Evolutionary conservation across 129 eudicot species (phyloP), one percentile per base, ranked within the genome.

Genomic region (Tagetes erecta): DNA sequence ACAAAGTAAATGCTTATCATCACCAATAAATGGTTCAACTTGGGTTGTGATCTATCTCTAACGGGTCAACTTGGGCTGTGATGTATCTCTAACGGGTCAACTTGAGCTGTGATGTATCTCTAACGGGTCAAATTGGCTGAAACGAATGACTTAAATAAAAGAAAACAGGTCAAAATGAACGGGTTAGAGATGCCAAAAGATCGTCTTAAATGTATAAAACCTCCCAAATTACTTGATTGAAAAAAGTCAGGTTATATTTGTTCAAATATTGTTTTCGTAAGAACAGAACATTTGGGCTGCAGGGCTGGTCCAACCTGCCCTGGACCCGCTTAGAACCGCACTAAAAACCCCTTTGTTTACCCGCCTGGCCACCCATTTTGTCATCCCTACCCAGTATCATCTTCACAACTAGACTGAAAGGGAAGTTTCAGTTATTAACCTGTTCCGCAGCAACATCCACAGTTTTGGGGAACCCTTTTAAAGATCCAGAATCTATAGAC

Each of bases 401-500:
- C 39, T 39, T 44, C 52, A 66, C 2, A 14, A 33, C 10, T 20
- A 57, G 27, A 38, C 47, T 8, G n/a, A 65, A 71, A 60, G 30
- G 55, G 37, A 45, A 84, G 78, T 39, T 73, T 79, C 11, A 67
- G 12, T 68, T 55, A 49, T 71, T 4, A 74, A 90, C 98, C 96
- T 86, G 93, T 13, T 76, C 74, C 70, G 86, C 71, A 27, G 93
- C 96, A 81, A 57, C 85, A 71, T 86, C 90, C 38, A 83, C 87
- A 38, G 82, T 81, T 81, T 87, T 90, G 35, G 97, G 98, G 80
- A 94, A 90, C 51, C 97, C 98, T 78, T 72, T 86, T 68, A 88
- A 57, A 4, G 98, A 94, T 55, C 96, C 97, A 52, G 98, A 90
- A 83, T 94, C 97, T 71, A 94, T 90, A 66, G 98, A 94, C 67